phyloP scores from a whole-genome alignment of 2,329 filamentous ascomycete genomes.

The Clarireedia hainanense region DNA sequence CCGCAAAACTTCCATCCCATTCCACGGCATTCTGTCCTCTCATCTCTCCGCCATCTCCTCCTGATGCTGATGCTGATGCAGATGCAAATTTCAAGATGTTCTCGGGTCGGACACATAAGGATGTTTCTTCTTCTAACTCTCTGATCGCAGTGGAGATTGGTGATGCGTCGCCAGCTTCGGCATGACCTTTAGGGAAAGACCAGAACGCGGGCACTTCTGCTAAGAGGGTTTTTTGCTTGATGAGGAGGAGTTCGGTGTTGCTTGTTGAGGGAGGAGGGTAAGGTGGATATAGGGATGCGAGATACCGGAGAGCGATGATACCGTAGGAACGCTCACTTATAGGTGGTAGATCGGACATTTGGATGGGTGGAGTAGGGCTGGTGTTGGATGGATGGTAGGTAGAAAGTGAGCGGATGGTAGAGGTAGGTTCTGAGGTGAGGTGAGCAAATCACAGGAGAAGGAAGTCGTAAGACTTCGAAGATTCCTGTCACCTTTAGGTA shows the following conservation, averaged over 20 bases:
- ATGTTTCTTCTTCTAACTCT: constrained; percentile 17
- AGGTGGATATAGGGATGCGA: not conserved
- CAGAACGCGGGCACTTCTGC: constrained; percentile 9
- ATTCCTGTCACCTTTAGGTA: too few relatives aligned
- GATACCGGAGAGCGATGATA: constrained; percentile 14
- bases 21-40: constrained; percentile 1
- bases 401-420: too few relatives aligned
- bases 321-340: constrained; percentile 19
- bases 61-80: not conserved
- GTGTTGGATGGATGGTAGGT: not conserved
- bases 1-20: constrained; percentile 7
- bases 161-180: constrained; percentile 10
- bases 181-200: constrained; percentile 18
- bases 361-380: not conserved
- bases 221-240: constrained; percentile 12
- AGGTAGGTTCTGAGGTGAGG: too few relatives aligned
- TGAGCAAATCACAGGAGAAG: too few relatives aligned
- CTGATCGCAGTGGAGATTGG: constrained; percentile 10
- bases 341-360: not conserved
- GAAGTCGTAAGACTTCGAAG: too few relatives aligned
- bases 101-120: not conserved
- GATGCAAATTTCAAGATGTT: constrained; percentile 4
- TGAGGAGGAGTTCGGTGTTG: constrained; percentile 17
- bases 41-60: not conserved
- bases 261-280: constrained; percentile 1